phyloP scores from a whole-genome alignment of 208 protist genomes.

The Vickermania ingenoplastis region DNA sequence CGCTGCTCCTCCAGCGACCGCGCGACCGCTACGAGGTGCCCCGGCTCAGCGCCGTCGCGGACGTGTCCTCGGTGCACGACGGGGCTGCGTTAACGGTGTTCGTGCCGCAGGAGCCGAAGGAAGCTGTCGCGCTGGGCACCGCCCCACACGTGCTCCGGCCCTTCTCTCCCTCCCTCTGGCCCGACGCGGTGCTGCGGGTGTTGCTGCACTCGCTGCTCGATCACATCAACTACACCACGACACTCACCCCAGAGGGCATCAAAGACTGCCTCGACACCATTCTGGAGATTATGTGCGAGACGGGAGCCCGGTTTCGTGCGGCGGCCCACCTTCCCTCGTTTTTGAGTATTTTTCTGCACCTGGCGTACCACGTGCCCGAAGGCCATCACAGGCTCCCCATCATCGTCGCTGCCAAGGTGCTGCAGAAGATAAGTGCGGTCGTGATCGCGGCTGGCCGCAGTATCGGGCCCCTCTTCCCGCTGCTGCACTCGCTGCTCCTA shows the following conservation, averaged over 20 bases:
- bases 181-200: constrained; percentile 51
- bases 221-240: constrained; percentile 42
- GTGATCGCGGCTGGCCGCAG: constrained; percentile 33
- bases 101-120: constrained; percentile 1
- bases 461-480: constrained; percentile 53
- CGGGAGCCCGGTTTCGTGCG: constrained; percentile 21
- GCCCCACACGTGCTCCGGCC: constrained; percentile 9
- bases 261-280: constrained; percentile 49
- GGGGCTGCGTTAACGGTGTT: neutral
- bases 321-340: constrained; percentile 54
- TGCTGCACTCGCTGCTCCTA: constrained; percentile 52
- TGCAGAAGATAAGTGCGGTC: constrained; percentile 34
- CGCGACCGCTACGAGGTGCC: constrained; percentile 25
- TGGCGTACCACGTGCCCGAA: constrained; percentile 6
- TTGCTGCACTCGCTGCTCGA: constrained; percentile 45
- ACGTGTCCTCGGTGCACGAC: neutral
- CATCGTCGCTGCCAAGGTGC: constrained; percentile 5
- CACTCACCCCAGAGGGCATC: constrained; percentile 54
- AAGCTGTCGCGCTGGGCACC: constrained; percentile 2
- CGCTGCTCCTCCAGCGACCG: constrained; percentile 35
- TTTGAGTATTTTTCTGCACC: constrained; percentile 33
- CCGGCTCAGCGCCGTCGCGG: constrained; percentile 7
- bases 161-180: constrained; percentile 40
- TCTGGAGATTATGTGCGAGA: constrained; percentile 53
- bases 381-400: constrained; percentile 12